Conservation (phyloP, 2,329 filamentous ascomycete genomes). For the Calonectria pseudoturangicola region DNA sequence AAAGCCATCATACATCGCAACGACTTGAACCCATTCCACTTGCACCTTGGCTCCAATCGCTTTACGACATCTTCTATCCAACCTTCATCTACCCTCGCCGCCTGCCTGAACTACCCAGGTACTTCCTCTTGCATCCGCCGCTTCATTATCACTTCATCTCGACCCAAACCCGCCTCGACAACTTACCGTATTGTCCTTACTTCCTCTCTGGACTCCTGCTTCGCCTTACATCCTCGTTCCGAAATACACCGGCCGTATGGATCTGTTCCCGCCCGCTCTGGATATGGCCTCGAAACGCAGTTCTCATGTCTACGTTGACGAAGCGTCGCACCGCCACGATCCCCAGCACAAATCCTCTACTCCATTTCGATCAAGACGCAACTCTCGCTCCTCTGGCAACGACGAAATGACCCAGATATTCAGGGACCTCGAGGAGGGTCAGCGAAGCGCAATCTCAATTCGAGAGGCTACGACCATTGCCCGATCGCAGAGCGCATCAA, state of each 20-base stretch:
- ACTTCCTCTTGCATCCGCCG: slow-evolving; percentile 33
- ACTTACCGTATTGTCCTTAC: neutral
- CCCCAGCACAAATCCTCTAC: slow-evolving; percentile 41
- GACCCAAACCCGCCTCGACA: slow-evolving; percentile 1
- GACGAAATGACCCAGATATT: slow-evolving; percentile 52
- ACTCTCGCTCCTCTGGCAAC: slow-evolving; percentile 55
- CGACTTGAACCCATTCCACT: slow-evolving; percentile 26
- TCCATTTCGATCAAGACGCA: slow-evolving; percentile 55
- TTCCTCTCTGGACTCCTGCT: neutral
- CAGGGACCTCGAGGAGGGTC: slow-evolving; percentile 53
- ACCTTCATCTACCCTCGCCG: slow-evolving; percentile 17
- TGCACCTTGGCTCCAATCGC: slow-evolving; percentile 43
- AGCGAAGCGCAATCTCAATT: slow-evolving; percentile 37
- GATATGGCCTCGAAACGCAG: slow-evolving; percentile 52
- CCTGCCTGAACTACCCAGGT: slow-evolving; percentile 36
- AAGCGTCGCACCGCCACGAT: slow-evolving; percentile 39
- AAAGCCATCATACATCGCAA: slow-evolving; percentile 37
- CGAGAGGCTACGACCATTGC: slow-evolving; percentile 44
- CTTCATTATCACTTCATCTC: slow-evolving; percentile 14
- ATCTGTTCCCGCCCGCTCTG: neutral
- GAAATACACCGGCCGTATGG: slow-evolving; percentile 29
- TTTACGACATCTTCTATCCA: neutral
- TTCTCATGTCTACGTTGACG: slow-evolving; percentile 49
- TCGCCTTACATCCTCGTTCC: neutral
- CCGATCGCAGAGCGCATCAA: slow-evolving; percentile 45